phyloP scores from a whole-genome alignment of 805 yeast genomes.

The Myxozyma nipponensis region DNA sequence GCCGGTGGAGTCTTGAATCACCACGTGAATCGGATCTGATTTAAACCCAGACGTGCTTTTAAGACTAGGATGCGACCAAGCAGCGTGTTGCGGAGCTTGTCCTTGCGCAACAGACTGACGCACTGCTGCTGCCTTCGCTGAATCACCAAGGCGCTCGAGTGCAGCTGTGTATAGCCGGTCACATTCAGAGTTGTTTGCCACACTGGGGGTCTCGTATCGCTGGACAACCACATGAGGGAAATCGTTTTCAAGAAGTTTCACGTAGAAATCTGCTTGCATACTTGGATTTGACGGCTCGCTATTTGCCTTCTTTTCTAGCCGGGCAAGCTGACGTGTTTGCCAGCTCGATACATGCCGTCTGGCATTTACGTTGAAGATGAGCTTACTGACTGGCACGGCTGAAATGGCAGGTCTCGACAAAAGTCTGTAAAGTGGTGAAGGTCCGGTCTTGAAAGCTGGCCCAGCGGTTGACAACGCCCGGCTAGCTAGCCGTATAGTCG shows the following conservation, averaged over 20 bases:
- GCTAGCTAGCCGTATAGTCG: too few species aligned
- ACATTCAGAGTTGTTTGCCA: slow-evolving; percentile 77
- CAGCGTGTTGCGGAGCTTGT: slow-evolving; percentile 31
- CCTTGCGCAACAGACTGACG: slow-evolving; percentile 39
- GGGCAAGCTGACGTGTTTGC: slow-evolving; percentile 42
- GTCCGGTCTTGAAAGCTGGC: too few species aligned
- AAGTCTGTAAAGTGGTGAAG: too few species aligned
- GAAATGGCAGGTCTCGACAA: too few species aligned
- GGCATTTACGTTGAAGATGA: neutral
- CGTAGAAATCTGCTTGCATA: slow-evolving; percentile 81
- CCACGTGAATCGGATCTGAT: slow-evolving; percentile 87
- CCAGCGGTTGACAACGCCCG: too few species aligned
- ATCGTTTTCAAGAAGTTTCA: slow-evolving; percentile 64
- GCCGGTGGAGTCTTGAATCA: slow-evolving; percentile 79
- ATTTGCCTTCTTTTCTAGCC: slow-evolving; percentile 84
- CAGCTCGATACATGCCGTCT: slow-evolving; percentile 9
- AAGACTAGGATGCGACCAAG: slow-evolving; percentile 20
- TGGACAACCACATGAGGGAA: slow-evolving; percentile 97
- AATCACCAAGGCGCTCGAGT: slow-evolving; percentile 58
- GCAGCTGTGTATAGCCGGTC: slow-evolving; percentile 77
- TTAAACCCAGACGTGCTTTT: slow-evolving; percentile 49
- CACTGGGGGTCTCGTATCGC: slow-evolving; percentile 90
- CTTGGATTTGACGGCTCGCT: slow-evolving; percentile 61
- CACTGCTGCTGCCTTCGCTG: slow-evolving; percentile 69
- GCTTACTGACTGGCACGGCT: neutral